These are phyloP conservation scores for Gastrolobium bilobum DNA, from an alignment of 306 rosid genomes.

Conservation along the genomic window DNA sequence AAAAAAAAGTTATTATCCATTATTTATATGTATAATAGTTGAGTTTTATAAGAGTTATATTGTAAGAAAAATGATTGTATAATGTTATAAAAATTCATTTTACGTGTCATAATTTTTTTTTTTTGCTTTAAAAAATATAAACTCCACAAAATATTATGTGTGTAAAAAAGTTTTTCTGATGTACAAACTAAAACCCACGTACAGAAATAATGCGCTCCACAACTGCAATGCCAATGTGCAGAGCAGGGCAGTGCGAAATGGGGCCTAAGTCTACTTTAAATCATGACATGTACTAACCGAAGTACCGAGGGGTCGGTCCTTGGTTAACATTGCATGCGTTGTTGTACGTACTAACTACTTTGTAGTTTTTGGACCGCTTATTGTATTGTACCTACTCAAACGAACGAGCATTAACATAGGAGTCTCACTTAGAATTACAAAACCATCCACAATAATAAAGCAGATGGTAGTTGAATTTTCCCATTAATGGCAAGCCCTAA, in stretches of 20 bases:
- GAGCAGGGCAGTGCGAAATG: slow-evolving; percentile 28
- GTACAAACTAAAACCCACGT: too few relatives aligned
- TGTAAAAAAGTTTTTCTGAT: too few relatives aligned
- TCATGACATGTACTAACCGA: slow-evolving; percentile 40
- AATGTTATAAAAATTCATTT: too few relatives aligned
- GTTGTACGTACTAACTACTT: slow-evolving; percentile 34
- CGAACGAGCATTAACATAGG: slow-evolving; percentile 36
- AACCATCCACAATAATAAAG: slow-evolving; percentile 40
- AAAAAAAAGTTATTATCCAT: not conserved
- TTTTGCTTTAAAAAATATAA: too few relatives aligned
- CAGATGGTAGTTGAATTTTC: slow-evolving; percentile 21
- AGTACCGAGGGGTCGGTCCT: slow-evolving; percentile 53
- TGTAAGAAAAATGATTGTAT: too few relatives aligned
- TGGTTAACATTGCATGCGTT: slow-evolving; percentile 34
- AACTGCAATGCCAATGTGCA: slow-evolving; percentile 44
- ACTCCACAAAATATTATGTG: too few relatives aligned
- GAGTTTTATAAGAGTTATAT: too few relatives aligned
- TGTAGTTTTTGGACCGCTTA: slow-evolving; percentile 39
- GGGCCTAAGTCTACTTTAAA: slow-evolving; percentile 7
- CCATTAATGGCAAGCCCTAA: slow-evolving; percentile 34
- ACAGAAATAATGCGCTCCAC: slow-evolving; percentile 7
- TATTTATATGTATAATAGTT: too few relatives aligned
- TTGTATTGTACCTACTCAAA: slow-evolving; percentile 39
- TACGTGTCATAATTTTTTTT: too few relatives aligned
- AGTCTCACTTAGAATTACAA: slow-evolving; percentile 33